Base-by-base conservation (phyloP, 345 rosid species). In the Boechera divaricarpa region DNA sequence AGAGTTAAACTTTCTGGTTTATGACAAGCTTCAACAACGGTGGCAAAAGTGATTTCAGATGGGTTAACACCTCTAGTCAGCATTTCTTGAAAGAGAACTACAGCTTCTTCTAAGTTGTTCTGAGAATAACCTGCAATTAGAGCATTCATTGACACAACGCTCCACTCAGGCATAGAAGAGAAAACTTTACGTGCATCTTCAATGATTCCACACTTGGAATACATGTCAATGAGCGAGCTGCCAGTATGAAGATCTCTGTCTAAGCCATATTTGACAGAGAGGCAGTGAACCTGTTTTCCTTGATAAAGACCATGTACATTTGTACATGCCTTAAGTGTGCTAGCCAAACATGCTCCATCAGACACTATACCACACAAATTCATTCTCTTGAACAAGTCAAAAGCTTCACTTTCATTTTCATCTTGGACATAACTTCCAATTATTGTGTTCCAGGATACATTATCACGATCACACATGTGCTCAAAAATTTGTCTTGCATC, bases 201-300 rank as follows among this genome's bases (percentile, higher is more conserved):
- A 18, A 85, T 74, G 70, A 41, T 79, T 57, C 90, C 89, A 76
- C 91, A 86, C 84, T 91, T 94, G 7, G 85, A 84, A 79, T 94
- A 92, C 98, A 90, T 85, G 84, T 88, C 97, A 73, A 94, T 80
- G 64, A 94, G 97, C 49, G 97, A 86, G 83, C 97, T 90, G 79
- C 96, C 98, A 41, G 88, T 63, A 78, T 87, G 93, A 21, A 92
- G 87, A 76, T 91, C 86, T 32, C 82, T 89, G 78, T 90, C 95
- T 70, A 89, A 82, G 70, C 92, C 87, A 75, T 77, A 72, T 81
- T 90, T 90, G 61, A 88, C 83, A 42, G 92, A 85, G 54, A 90
- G 77, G 80, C 93, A 85, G 72, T 94, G 97, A 63, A 86, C 59
- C 73, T 89, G 90, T 77, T 84, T 78, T 61, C 97, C 97, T 68